Percentiles rank a stretch among this genome's conserved stretches.
Evolutionary conservation across 768 basidiomycete genomes (phyloP).

Genomic region (Trametes villosa): DNA sequence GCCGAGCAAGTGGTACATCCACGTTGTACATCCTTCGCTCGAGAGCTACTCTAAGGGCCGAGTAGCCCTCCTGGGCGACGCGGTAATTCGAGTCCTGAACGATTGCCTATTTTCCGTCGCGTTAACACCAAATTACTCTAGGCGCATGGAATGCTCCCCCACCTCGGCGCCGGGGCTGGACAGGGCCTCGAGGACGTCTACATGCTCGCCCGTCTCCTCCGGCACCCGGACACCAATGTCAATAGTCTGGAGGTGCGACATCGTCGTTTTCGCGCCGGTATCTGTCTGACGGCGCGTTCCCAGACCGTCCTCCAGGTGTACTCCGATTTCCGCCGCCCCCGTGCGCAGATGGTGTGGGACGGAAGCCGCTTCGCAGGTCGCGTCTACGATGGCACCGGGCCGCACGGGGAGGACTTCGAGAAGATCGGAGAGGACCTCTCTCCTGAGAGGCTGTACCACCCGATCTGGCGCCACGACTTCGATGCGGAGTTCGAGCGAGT

Average conservation of each 20-base stretch:
- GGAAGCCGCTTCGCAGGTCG: conserved; percentile 47
- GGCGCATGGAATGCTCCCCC: conserved; percentile 63
- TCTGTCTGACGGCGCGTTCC: too few species aligned
- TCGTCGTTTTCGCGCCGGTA: too few species aligned
- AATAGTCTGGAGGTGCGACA: conserved; percentile 47
- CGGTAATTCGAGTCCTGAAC: background rate
- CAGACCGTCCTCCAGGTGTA: conserved; percentile 53
- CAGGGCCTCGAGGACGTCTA: conserved; percentile 64
- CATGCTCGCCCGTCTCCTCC: conserved; percentile 50
- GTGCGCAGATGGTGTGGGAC: conserved; percentile 53
- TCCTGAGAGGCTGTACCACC: conserved; percentile 44
- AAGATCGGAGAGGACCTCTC: conserved; percentile 40
- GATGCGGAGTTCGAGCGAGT: conserved; percentile 38
- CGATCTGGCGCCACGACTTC: conserved; percentile 53
- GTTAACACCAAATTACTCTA: background rate
- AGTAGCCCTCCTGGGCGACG: background rate
- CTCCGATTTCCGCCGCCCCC: conserved; percentile 47
- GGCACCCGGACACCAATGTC: conserved; percentile 44
- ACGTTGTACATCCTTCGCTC: conserved; percentile 50
- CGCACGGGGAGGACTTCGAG: conserved; percentile 33
- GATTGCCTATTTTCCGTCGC: background rate
- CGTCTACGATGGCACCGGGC: conserved; percentile 47
- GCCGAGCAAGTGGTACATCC: conserved; percentile 59
- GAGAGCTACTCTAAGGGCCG: conserved; percentile 46
- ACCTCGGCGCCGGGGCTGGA: conserved; percentile 61